Evolutionary conservation across 179 eudicot genomes (phyloP).

Genomic region (Sideroxylon spinosum): DNA sequence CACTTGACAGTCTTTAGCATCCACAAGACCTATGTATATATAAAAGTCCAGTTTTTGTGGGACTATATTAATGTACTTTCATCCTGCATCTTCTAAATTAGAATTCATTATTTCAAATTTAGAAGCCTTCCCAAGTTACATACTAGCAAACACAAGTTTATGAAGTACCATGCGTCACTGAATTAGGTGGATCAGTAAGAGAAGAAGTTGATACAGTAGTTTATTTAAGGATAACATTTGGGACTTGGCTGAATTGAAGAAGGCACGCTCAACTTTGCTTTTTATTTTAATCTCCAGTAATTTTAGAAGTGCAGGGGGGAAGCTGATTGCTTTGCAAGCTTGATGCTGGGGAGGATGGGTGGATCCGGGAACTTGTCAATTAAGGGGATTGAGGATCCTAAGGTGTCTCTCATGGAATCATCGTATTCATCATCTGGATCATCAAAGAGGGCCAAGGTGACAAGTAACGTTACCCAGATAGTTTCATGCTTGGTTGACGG

Average conservation of each 20-base stretch:
- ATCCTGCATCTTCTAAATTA: not conserved
- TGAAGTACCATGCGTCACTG: not conserved
- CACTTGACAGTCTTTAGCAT: not conserved
- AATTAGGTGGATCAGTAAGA: not conserved
- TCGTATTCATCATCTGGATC: conserved; percentile 45
- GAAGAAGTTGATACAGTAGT: not conserved
- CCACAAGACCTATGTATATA: not conserved
- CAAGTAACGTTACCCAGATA: conserved; percentile 29
- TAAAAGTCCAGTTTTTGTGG: no score
- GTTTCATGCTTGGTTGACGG: conserved; percentile 75
- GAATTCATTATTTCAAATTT: not conserved
- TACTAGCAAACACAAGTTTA: not conserved
- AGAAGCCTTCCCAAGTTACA: not conserved
- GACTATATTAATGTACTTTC: not conserved
- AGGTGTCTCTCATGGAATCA: conserved; percentile 39
- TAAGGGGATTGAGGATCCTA: conserved; percentile 15
- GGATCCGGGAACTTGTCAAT: conserved; percentile 15
- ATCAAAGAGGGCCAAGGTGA: conserved; percentile 57
- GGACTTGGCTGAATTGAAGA: not conserved
- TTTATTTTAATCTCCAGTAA: conserved; percentile 1
- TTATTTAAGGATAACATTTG: not conserved
- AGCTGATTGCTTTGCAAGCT: conserved; percentile 24
- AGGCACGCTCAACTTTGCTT: not conserved
- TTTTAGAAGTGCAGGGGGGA: conserved; percentile 9
- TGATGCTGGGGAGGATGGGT: conserved; percentile 33